phyloP scores from a whole-genome alignment of 306 rosid species.

The Canavalia gladiata region DNA sequence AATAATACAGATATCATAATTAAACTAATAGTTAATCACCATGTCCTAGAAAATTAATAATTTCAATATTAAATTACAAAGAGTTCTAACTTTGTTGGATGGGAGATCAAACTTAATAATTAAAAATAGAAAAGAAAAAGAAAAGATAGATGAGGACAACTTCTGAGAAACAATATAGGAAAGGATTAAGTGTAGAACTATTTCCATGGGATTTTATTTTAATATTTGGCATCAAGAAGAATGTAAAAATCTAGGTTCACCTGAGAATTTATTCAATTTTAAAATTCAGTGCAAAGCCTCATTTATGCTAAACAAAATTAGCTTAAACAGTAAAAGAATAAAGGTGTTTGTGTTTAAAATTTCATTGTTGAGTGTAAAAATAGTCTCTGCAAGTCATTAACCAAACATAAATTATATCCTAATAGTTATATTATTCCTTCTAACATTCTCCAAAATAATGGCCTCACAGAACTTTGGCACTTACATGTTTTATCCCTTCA shows the following conservation, averaged over 20 bases:
- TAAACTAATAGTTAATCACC: slow-evolving; percentile 2
- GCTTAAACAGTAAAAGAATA: background rate
- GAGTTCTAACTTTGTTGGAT: slow-evolving; percentile 7
- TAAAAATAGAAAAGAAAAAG: background rate
- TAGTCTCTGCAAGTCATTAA: background rate
- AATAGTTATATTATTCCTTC: background rate
- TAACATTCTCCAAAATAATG: slow-evolving; percentile 27
- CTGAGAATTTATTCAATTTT: slow-evolving; percentile 9
- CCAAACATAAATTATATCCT: slow-evolving; percentile 6
- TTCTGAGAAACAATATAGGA: background rate
- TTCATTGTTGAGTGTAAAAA: slow-evolving; percentile 39
- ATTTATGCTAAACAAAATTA: background rate
- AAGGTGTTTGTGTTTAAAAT: slow-evolving; percentile 14
- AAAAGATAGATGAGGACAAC: slow-evolving; percentile 4
- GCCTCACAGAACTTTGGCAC: slow-evolving; percentile 42
- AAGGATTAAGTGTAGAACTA: background rate
- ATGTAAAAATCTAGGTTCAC: slow-evolving; percentile 6
- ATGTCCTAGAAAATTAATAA: slow-evolving; percentile 2
- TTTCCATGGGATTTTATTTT: background rate
- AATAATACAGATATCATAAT: slow-evolving; percentile 5
- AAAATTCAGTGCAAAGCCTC: slow-evolving; percentile 29
- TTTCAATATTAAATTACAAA: background rate
- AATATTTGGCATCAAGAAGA: background rate
- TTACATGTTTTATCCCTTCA: slow-evolving; percentile 97
- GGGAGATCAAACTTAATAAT: background rate